These are phyloP conservation scores for Solanum hybrid DNA, from an alignment of 305 asterid genomes.

Conservation along the genomic window DNA sequence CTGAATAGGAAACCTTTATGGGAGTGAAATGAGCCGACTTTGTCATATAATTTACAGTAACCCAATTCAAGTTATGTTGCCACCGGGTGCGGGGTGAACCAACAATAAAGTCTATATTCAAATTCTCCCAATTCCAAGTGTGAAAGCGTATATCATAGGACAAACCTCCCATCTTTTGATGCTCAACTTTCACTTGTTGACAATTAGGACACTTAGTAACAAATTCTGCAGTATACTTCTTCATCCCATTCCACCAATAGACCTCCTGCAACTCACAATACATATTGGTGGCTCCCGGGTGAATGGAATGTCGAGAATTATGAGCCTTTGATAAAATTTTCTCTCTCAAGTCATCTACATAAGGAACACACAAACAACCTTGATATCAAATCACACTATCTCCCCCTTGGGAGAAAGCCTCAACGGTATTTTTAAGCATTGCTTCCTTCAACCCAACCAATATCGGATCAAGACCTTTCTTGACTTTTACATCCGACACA, in stretches of 20 bases:
- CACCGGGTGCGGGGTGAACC: not conserved
- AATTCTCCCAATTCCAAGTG: not conserved
- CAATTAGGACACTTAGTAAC: not conserved
- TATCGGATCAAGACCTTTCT: not conserved
- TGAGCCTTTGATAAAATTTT: not conserved
- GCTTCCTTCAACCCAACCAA: not conserved
- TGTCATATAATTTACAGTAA: not conserved
- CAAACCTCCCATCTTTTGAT: not conserved
- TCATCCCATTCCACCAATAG: not conserved
- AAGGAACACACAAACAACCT: not conserved
- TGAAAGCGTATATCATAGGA: not conserved
- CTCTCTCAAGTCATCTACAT: not conserved
- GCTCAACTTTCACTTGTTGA: not conserved
- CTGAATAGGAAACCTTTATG: not conserved
- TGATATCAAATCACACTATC: not conserved
- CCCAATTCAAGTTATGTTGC: not conserved
- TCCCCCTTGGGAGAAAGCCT: not conserved
- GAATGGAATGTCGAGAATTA: not conserved
- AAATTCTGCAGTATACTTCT: too few species aligned
- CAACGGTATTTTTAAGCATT: not conserved
- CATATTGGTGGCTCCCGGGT: not conserved
- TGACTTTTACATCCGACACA: not conserved
- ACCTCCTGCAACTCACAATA: not conserved
- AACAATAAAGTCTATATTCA: not conserved
- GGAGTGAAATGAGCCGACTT: not conserved